Evolutionary conservation across 345 rosid species (phyloP), one percentile per base, ranked within the genome.

Genomic region (Mallotus nudiflorus): DNA sequence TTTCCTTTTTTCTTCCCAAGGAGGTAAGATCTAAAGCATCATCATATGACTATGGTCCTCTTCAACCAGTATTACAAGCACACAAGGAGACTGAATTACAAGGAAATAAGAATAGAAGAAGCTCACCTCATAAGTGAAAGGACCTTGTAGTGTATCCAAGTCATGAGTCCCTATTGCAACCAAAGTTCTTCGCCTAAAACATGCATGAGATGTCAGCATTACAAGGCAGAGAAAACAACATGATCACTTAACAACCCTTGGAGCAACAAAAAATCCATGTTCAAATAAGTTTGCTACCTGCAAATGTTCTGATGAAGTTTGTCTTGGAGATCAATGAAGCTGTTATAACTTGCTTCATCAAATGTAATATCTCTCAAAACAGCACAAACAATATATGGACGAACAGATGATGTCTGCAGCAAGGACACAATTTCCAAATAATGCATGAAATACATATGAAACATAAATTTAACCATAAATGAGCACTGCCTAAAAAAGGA

Each of bases 131-230:
- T 92, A 92, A 12, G 96, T 86, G 84, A 95, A 92, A 70, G 97
- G 97, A 46, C 91, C 97, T 77, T 89, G 79, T 73, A 95, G 77
- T 2, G 88, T 87, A 77, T 94, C 98, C 82, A 94, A 80, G 81
- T 94, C 98, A 83, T 94, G 98, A 51, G 97, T 95, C 68, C 99
- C 99, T 73, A 95, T 95, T 11, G 99, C 96, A 68, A 89, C 97
- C 48, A 92, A 82, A 24, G 93, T 75, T 79, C 99, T 89, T 72
- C 85, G 86, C 90, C 99, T 95, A 66, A 75, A 75, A 77, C 42
- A 40, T 15, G 50, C 18, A 64, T 52, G 25, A 1, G 25, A 45
- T 53, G 56, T n/a, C 4, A 67, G 33, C 24, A 62, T 31, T 31
- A 35, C 40, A n/a, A 35, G 18, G 33, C 31, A 22, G 42, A 7